These are phyloP conservation scores for Cladophialophora yegresii DNA, from an alignment of 2,329 filamentous ascomycete species.

Conservation along the genomic window DNA sequence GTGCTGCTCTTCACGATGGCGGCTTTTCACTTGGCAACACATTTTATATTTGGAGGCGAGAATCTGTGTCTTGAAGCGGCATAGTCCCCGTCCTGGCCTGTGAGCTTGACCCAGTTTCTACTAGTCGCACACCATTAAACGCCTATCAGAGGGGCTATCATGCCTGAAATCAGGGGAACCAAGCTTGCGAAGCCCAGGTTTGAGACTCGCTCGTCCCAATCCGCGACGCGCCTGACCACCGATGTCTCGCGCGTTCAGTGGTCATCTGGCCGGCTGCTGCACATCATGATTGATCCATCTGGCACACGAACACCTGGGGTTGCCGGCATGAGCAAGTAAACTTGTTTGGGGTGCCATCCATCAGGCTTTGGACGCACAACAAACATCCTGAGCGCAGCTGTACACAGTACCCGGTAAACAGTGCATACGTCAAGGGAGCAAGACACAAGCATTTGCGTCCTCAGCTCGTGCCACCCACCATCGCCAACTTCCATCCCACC, in stretches of 20 bases:
- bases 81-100: not conserved
- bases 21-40: conserved; percentile 11
- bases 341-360: conserved; percentile 10
- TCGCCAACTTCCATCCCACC: conserved; percentile 6
- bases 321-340: not conserved
- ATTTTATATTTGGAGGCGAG: conserved; percentile 26
- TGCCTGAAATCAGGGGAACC: conserved; percentile 15
- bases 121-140: conserved; percentile 22
- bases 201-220: conserved; percentile 12
- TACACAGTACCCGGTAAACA: not conserved
- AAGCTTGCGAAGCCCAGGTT: conserved; percentile 13
- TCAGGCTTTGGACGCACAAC: conserved; percentile 11
- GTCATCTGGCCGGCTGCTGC: conserved; percentile 16
- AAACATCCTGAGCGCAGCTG: conserved; percentile 5
- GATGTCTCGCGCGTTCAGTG: conserved; percentile 22
- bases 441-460: conserved; percentile 5
- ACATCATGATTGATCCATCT: conserved; percentile 3
- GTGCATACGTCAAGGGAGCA: conserved; percentile 6
- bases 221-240: conserved; percentile 25
- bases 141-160: conserved; percentile 21
- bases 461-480: conserved; percentile 10
- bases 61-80: conserved; percentile 7
- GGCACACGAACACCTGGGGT: conserved; percentile 18
- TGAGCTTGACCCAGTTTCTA: conserved; percentile 14
- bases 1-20: conserved; percentile 6